Percentiles rank a stretch among this genome's conserved stretches.
Evolutionary conservation across 2,329 filamentous ascomycete genomes (phyloP).

Genomic region (Cercospora berteroae): DNA sequence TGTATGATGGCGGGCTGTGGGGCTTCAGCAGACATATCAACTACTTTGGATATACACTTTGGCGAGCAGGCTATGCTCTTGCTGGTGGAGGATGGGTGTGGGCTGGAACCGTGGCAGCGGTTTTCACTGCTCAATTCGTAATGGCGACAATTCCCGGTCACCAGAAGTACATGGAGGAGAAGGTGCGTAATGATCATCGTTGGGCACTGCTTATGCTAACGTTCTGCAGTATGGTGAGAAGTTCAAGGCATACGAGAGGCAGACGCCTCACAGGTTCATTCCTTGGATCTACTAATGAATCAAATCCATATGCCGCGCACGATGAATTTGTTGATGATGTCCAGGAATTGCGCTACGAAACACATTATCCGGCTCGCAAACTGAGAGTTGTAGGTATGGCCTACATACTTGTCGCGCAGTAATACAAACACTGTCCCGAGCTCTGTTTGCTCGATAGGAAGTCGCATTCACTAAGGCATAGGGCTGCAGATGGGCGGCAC

Average conservation of each 20-base stretch:
- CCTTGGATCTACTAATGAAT: conserved; percentile 32
- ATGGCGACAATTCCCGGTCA: conserved; percentile 47
- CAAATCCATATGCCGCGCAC: not conserved
- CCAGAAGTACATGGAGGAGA: conserved; percentile 50
- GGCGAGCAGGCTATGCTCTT: conserved; percentile 52
- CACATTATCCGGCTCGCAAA: not conserved
- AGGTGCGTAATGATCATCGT: conserved; percentile 31
- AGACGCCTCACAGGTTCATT: conserved; percentile 42
- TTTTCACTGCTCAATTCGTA: conserved; percentile 49
- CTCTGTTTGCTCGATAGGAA: not conserved
- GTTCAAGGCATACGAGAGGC: conserved; percentile 40
- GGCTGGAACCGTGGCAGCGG: conserved; percentile 42
- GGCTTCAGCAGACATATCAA: conserved; percentile 54
- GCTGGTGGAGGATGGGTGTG: conserved; percentile 49
- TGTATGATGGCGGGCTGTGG: conserved; percentile 52
- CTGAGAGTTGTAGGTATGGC: not conserved
- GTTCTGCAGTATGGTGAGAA: conserved; percentile 41
- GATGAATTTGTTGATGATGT: not conserved
- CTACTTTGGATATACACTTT: conserved; percentile 54
- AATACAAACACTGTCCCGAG: not conserved
- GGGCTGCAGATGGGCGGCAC: not conserved
- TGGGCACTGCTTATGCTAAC: conserved; percentile 4
- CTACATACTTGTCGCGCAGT: not conserved
- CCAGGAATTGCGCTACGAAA: not conserved
- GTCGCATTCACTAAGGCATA: not conserved